Evolutionary conservation across 2,329 filamentous ascomycete species (phyloP), one percentile per base, ranked within the genome.

Genomic region (Teratosphaeria epicoccoides): DNA sequence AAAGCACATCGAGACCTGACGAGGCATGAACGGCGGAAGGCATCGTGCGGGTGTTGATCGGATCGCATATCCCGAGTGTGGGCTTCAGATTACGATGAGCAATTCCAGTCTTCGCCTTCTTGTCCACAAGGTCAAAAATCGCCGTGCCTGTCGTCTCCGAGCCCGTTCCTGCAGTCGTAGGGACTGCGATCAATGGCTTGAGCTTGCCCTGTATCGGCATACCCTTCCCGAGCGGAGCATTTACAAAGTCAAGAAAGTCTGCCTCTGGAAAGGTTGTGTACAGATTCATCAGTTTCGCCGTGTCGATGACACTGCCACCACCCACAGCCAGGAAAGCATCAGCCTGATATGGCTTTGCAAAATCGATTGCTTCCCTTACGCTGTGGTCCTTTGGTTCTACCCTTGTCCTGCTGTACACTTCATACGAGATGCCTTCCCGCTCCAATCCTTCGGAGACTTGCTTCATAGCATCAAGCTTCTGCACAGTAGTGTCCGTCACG

Each of bases 211-310:
- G 81, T 54, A 94, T 85, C 0, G 88, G 87, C 23, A 80, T 71
- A 3, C 93, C 93, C 56, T 86, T 88, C 53, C 93, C 93, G 0
- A 97, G 74, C 0, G 93, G 93, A 0, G 91, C 91, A 65, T 97
- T 97, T 69, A 98, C 93, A 62, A 98, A 98, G 75, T 98, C 91
- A 29, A 97, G 77, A 66, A 98, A 96, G 61, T 93, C 87, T 28
- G 91, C 91, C 6, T 96, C 86, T 0, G 90, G 90, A 66, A 89
- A 96, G 56, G 82, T 84, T 0, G 84, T 87, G 72, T 97, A 97
- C 0, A 98, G 78, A 66, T 98, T 98, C 90, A 98, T 97, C 52
- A 98, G 78, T 71, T 98, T 98, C 50, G 93, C 91, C 0, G 93
- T 98, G 71, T 98, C 93, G 60, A 98, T 98, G 59, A 97, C 93